Percentiles rank a stretch among this genome's conserved stretches.
Evolutionary conservation across 2,329 filamentous ascomycete species (phyloP).

Genomic region (Cladorrhinum sp.): DNA sequence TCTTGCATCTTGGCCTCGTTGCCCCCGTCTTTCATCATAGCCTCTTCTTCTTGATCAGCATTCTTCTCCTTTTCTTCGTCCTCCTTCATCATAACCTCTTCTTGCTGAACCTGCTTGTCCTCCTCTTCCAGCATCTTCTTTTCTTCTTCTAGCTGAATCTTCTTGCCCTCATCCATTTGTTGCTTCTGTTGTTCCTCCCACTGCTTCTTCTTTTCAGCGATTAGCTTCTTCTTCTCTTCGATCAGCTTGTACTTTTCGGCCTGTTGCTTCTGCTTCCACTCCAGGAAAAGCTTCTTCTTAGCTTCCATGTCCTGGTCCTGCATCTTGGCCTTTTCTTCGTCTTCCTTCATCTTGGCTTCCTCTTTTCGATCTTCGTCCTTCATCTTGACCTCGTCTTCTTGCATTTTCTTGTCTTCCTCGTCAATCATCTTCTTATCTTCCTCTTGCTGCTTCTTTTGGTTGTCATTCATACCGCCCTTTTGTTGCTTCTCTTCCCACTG

Average conservation of each 20-base stretch:
- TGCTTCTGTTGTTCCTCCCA: background rate
- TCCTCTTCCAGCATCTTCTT: background rate
- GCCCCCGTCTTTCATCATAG: background rate
- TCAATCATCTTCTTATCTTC: background rate
- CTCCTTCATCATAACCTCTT: background rate
- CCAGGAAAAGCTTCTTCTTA: background rate
- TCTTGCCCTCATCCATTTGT: background rate
- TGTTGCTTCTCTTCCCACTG: background rate
- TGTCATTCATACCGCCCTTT: background rate
- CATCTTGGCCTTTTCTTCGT: background rate
- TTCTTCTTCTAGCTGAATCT: background rate
- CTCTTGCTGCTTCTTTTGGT: background rate
- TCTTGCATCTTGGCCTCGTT: background rate
- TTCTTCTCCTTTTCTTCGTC: background rate
- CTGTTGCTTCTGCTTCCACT: background rate
- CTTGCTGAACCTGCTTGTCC: background rate
- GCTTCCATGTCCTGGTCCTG: background rate
- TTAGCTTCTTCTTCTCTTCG: background rate
- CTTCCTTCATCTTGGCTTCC: background rate
- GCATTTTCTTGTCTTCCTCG: background rate
- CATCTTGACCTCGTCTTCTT: background rate
- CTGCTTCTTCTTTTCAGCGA: background rate
- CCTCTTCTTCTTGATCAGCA: background rate
- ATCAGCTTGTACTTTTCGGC: background rate
- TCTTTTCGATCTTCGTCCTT: background rate